Conservation (phyloP, 208 protist species). For the Vickermania spadyakhi region DNA sequence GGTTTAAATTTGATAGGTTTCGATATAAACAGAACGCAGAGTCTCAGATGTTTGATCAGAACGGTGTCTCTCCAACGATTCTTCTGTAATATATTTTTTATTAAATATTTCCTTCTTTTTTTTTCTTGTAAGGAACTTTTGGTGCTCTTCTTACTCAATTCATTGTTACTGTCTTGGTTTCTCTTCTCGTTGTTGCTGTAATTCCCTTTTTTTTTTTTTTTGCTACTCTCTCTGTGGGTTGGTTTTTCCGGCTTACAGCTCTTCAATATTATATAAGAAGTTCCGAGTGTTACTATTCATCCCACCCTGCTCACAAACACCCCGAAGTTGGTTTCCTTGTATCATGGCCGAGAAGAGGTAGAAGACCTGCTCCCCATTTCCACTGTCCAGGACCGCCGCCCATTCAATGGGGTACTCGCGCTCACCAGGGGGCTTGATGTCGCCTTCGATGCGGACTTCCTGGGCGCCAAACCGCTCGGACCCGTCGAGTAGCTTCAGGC, state of each 20-base stretch:
- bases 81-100: no score
- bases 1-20: no score
- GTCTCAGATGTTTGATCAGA: no score
- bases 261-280: constrained; percentile 80
- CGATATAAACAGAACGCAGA: no score
- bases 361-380: constrained; percentile 48
- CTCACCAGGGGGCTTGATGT: constrained; percentile 70
- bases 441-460: constrained; percentile 67
- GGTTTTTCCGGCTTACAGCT: constrained; percentile 34
- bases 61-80: no score
- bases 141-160: no score
- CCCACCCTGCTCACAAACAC: constrained; percentile 58
- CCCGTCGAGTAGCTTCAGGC: constrained; percentile 48
- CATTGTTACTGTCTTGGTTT: no score
- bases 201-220: no score
- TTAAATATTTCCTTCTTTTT: no score
- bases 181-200: no score
- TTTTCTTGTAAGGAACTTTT: no score
- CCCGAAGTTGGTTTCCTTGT: constrained; percentile 79
- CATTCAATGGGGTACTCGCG: constrained; percentile 85
- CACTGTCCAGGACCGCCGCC: constrained; percentile 47
- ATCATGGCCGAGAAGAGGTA: constrained; percentile 77
- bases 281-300: constrained; percentile 43
- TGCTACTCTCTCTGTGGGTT: constrained; percentile 7
- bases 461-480: constrained; percentile 49